These are phyloP conservation scores for Cubamyces lactineus DNA, from an alignment of 768 basidiomycete genomes.

Conservation along the genomic window DNA sequence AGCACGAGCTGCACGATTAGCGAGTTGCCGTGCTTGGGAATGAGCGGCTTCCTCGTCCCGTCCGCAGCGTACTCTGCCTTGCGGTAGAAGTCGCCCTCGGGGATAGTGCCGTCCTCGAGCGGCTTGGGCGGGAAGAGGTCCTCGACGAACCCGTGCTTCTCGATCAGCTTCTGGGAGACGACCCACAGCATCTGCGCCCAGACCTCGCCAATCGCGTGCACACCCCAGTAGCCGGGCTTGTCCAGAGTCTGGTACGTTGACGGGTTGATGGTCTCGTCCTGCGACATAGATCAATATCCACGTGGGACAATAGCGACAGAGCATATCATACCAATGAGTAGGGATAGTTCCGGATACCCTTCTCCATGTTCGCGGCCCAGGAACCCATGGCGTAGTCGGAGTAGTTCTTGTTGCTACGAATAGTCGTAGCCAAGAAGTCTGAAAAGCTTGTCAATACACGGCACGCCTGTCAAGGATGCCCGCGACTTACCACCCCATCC, in stretches of 20 bases:
- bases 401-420: constrained; percentile 75
- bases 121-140: constrained; percentile 82
- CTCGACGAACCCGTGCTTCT: constrained; percentile 79
- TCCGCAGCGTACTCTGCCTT: constrained; percentile 38
- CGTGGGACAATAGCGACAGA: not conserved
- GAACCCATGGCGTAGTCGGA: constrained; percentile 89
- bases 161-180: constrained; percentile 71
- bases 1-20: constrained; percentile 82
- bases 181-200: constrained; percentile 94
- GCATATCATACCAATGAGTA: constrained; percentile 66
- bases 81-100: constrained; percentile 77
- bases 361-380: constrained; percentile 83
- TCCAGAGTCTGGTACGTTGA: constrained; percentile 94
- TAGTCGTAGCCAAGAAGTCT: constrained; percentile 87
- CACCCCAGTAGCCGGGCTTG: constrained; percentile 92
- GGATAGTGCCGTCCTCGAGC: constrained; percentile 62
- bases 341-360: constrained; percentile 84
- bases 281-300: not conserved
- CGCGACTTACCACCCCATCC: constrained; percentile 78
- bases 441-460: not conserved
- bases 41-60: constrained; percentile 56
- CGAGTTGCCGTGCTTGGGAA: constrained; percentile 93
- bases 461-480: not conserved
- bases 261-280: constrained; percentile 77
- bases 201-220: constrained; percentile 91